Base-by-base conservation (phyloP, 306 rosid species). In the Trichosanthes truncata region DNA sequence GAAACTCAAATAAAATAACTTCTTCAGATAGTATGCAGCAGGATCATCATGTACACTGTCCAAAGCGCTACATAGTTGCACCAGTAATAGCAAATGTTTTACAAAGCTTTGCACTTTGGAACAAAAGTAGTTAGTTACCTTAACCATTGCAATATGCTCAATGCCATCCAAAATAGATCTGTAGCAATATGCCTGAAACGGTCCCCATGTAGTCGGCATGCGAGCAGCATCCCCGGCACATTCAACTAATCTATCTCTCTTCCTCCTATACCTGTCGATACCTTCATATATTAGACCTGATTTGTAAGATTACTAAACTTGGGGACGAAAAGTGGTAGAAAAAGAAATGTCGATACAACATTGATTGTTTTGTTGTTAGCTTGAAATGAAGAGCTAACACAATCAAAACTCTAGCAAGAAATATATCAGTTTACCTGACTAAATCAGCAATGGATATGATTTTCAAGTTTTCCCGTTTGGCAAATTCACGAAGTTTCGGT, bases 111-210 rank as follows among this genome's bases (percentile, higher is more conserved):
- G 11, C 56, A 68, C 9, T 41, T 20, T 5, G 53, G 41, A 68
- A 68, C 53, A 69, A 21, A 53, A 81, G 43, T 38, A 20, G 23
- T 40, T 60, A 36, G 89, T 77, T 87, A 95, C 99, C 90, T 95
- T 95, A 78, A 93, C 99, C 99, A 95, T 95, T 63, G 97, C 99
- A 87, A 93, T 90, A 80, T 95, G 99, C 83, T 95, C 99, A 46
- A 92, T 93, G 76, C 97, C 97, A 20, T 95, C 99, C 17, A 93
- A 41, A 82, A 91, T 78, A 23, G 99, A 93, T 66, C 80, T 87
- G 84, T 91, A 95, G 77, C 99, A 95, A 86, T 88, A 85, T 61
- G 99, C 82, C 33, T 86, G 86, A 80, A 89, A 95, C 40, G 97
- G 97, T 74, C 99, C 99, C 99, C 99, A 95, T 89, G 78, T 87